Conservation (phyloP, 2,329 filamentous ascomycete genomes). For the Pleochaeta shiraiana region DNA sequence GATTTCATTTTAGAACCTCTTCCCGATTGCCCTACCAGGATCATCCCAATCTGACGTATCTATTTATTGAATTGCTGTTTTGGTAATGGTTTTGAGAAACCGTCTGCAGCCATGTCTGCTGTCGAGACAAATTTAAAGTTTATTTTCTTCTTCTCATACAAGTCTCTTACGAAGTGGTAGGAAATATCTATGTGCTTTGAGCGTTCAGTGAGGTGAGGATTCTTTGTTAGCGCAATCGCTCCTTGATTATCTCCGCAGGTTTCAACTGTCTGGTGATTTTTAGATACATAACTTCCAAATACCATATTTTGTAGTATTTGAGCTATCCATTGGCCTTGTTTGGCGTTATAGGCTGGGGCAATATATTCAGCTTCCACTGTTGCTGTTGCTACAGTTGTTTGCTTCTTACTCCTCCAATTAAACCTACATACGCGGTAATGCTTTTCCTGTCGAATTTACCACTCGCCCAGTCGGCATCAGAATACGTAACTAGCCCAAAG, state of each 20-base stretch:
- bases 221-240: background rate
- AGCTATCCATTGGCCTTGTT: background rate
- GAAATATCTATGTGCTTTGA: constrained; percentile 2
- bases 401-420: background rate
- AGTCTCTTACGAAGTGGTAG: background rate
- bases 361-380: background rate
- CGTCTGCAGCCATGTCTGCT: background rate
- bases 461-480: background rate
- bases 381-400: background rate
- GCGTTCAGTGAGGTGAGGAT: background rate
- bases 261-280: background rate
- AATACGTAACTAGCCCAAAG: background rate
- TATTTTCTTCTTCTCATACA: background rate
- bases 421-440: background rate
- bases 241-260: background rate
- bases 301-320: background rate
- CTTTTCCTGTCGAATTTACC: background rate
- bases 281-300: background rate
- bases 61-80: constrained; percentile 2
- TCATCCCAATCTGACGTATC: background rate
- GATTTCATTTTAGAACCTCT: background rate
- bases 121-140: background rate
- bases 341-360: background rate
- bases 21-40: background rate
- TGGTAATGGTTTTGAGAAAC: background rate